A percentile compares a stretch with the other conserved stretches of the same genome.
Evolutionary conservation across 2,329 filamentous ascomycete species (phyloP).

Genomic region (Sporothrix euskadiensis): DNA sequence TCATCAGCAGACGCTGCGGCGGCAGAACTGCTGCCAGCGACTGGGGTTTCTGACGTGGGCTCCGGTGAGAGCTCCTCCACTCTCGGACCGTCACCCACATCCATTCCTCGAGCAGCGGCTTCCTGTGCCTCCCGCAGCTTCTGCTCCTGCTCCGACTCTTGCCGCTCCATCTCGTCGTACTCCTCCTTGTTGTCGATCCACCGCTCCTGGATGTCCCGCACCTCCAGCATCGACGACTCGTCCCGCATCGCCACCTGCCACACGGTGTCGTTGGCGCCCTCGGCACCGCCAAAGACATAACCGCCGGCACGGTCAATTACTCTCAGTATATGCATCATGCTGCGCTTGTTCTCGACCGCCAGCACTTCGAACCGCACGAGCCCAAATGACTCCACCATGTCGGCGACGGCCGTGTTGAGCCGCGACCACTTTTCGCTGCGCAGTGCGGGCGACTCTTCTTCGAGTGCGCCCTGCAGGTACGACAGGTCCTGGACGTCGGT

Average conservation of each 20-base stretch:
- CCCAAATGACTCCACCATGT: conserved; percentile 84
- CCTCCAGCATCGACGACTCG: conserved; percentile 72
- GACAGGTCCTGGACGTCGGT: conserved; percentile 93
- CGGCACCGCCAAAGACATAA: conserved; percentile 86
- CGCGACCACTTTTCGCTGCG: conserved; percentile 75
- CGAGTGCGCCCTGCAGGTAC: conserved; percentile 78
- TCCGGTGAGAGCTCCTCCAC: conserved; percentile 40
- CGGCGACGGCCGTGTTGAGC: conserved; percentile 82
- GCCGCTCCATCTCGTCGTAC: conserved; percentile 76
- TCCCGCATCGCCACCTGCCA: conserved; percentile 94
- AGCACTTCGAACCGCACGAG: conserved; percentile 91
- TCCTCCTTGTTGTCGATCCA: conserved; percentile 91
- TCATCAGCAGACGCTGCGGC: conserved; percentile 42
- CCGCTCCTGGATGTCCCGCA: conserved; percentile 88
- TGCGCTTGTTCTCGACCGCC: conserved; percentile 93
- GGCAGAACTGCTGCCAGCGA: conserved; percentile 39
- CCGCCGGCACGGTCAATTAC: conserved; percentile 90
- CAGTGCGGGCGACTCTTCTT: conserved; percentile 71
- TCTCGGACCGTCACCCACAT: conserved; percentile 46
- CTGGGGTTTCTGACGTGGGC: conserved; percentile 21
- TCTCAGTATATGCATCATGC: conserved; percentile 88
- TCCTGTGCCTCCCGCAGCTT: conserved; percentile 45
- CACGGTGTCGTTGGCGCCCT: conserved; percentile 92
- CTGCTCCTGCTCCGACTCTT: conserved; percentile 75
- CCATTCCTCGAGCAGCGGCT: conserved; percentile 39